Evolutionary conservation across 2,329 filamentous ascomycete genomes (phyloP).

Genomic region (Neophaeococcomyces mojaviensis): DNA sequence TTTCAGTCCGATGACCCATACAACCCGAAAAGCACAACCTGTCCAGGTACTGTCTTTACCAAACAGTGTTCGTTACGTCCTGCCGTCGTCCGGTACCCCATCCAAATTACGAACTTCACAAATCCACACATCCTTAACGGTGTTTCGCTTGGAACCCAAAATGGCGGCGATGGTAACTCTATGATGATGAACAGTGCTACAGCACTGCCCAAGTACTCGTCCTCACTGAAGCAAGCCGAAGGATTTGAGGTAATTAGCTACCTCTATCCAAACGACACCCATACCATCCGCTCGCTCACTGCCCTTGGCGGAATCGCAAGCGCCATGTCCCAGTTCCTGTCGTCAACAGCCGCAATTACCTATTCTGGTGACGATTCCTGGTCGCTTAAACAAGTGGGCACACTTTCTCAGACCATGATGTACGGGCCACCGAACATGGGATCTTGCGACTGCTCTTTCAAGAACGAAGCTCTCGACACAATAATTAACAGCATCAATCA

Average conservation of each 20-base stretch:
- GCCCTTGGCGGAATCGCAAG: constrained; percentile 8
- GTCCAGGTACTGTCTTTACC: constrained; percentile 6
- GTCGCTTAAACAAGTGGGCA: constrained; percentile 3
- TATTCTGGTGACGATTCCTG: neutral
- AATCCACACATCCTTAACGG: constrained; percentile 11
- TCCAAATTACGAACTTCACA: constrained; percentile 10
- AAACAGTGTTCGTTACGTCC: constrained; percentile 8
- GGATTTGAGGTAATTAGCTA: constrained; percentile 5
- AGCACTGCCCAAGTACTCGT: constrained; percentile 5
- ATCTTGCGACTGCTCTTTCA: constrained; percentile 8
- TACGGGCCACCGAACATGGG: constrained; percentile 9
- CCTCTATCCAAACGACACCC: constrained; percentile 8
- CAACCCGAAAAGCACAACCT: constrained; percentile 4
- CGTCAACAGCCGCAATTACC: constrained; percentile 6
- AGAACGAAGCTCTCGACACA: constrained; percentile 6
- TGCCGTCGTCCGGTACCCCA: constrained; percentile 7
- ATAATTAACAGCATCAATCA: constrained; percentile 6
- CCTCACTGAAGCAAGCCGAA: constrained; percentile 7
- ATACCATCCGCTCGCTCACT: constrained; percentile 1
- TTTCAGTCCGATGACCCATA: constrained; percentile 11
- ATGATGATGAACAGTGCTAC: neutral
- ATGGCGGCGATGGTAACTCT: neutral
- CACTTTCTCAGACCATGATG: constrained; percentile 8
- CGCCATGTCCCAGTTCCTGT: constrained; percentile 2
- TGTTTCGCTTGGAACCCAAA: neutral